Base-by-base conservation (phyloP, 805 yeast genomes). In the Sugiyamaella boreocaroliniensis region DNA sequence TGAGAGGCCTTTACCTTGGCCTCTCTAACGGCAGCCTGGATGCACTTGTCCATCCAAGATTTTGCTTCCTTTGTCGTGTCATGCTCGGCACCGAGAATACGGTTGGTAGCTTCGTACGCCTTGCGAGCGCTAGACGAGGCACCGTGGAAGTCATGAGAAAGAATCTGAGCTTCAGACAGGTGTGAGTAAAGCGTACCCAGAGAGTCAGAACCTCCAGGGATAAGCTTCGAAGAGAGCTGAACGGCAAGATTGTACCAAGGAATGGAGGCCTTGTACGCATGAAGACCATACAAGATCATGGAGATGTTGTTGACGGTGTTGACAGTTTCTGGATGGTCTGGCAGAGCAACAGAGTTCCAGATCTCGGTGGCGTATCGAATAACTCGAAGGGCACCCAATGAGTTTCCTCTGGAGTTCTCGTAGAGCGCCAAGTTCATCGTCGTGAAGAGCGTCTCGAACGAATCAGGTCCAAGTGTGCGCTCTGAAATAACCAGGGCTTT, bases 381-480 rank as follows among this genome's bases (percentile, higher is more conserved):
- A 53, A 85, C 70, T 57, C 80, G 76, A 58, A 89, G 72, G 1
- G 92, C 78, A 57, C 85, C 83, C 34, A 74, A 69, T 41, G 79
- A 70, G 60, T 81, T 79, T 37, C 80, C 80, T 58, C 79, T 78
- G 9, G 79, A 70, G 42, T 81, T 71, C 68, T 90, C 97, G 62
- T 78, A 76, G 63, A 76, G 78, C 1, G 93, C 95, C 59, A 90
- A 71, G 68, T 88, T 89, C 61, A 83, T 75, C 65, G 85, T 79
- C 42, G 87, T 74, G 58, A 88, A 77, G 40, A 88, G 68, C 22
- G 90, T 78, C 58, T 89, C 92, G 62, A 78, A 79, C 12, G 93
- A 79, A 64, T 92, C 98, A 57, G 82, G 68, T 56, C 99, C 99
- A 49, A 74, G 68, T 11, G 82, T 76, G 70, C 98, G 82, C 74